Conservation (phyloP, 495 filamentous ascomycete genomes). For the Lindgomyces ingoldianus region DNA sequence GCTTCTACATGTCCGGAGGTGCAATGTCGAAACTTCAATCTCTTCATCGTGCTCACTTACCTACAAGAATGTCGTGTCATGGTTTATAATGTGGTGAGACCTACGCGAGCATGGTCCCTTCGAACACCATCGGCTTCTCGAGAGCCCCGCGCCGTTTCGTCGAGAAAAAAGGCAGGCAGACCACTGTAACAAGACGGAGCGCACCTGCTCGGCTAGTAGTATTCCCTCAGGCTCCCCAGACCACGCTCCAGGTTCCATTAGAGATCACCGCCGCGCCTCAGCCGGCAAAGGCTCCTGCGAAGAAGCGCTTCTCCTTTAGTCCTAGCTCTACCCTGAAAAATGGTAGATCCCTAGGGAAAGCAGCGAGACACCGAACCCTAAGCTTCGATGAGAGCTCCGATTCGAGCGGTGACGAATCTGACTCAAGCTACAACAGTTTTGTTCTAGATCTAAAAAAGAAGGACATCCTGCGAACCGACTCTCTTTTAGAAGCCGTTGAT, state of each 20-base stretch:
- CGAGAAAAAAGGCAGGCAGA: not conserved
- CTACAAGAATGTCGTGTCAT: not conserved
- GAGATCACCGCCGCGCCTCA: not conserved
- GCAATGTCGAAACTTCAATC: not conserved
- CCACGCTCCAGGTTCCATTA: not conserved
- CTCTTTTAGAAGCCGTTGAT: not conserved
- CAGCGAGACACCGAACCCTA: not conserved
- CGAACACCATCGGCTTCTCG: not conserved
- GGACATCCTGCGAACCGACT: conserved; percentile 5
- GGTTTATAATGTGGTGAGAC: not conserved
- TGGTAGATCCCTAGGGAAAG: not conserved
- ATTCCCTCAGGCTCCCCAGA: not conserved
- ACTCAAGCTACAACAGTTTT: conserved; percentile 21
- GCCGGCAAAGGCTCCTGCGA: not conserved
- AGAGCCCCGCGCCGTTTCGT: conserved; percentile 8
- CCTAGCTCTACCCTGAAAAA: not conserved
- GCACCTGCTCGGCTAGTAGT: conserved; percentile 7
- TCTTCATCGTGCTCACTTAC: not conserved
- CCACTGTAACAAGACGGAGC: conserved; percentile 10
- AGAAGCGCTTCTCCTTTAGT: not conserved
- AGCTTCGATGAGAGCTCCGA: not conserved
- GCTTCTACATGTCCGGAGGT: not conserved
- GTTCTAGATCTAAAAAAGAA: conserved; percentile 9
- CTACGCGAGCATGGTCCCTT: not conserved
- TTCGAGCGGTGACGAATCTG: conserved; percentile 4